Percentiles rank a stretch among this genome's conserved stretches.
phyloP scores from a whole-genome alignment of 129 eudicot species.

The Pulicaria dysenterica region DNA sequence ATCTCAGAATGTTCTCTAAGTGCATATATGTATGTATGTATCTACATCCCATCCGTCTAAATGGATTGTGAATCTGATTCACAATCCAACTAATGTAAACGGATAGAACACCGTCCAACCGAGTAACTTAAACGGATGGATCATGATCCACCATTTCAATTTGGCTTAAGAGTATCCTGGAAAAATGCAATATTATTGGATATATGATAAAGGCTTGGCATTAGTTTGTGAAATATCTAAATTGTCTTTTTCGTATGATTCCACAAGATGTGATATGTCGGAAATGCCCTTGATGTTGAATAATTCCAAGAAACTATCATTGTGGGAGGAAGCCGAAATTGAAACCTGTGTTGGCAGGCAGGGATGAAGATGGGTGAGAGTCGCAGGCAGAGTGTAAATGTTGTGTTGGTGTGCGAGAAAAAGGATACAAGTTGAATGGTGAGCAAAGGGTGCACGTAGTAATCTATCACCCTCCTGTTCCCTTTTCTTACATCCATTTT shows the following conservation, averaged over 20 bases:
- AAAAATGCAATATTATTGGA: too few species aligned
- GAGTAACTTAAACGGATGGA: not conserved
- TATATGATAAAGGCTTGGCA: too few species aligned
- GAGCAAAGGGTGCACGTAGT: conserved; percentile 13
- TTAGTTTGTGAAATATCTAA: too few species aligned
- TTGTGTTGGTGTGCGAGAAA: conserved; percentile 33
- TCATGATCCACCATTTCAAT: too few species aligned
- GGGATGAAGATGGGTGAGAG: not conserved
- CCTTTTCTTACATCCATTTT: not conserved
- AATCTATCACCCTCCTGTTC: not conserved
- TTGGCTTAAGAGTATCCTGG: too few species aligned
- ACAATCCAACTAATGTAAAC: not conserved
- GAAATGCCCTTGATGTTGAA: not conserved
- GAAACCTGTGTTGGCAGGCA: conserved; percentile 1
- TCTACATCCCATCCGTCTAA: not conserved
- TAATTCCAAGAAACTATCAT: not conserved
- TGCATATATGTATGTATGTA: not conserved
- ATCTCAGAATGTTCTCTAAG: conserved; percentile 13
- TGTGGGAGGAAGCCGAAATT: conserved; percentile 7
- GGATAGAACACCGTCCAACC: not conserved
- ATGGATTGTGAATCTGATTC: not conserved
- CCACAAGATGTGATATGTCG: too few species aligned
- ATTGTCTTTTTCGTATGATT: too few species aligned
- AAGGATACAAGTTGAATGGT: conserved; percentile 29
- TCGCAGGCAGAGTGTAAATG: not conserved